Base-by-base conservation (phyloP, 306 rosid genomes). In the Malus sylvestris region DNA sequence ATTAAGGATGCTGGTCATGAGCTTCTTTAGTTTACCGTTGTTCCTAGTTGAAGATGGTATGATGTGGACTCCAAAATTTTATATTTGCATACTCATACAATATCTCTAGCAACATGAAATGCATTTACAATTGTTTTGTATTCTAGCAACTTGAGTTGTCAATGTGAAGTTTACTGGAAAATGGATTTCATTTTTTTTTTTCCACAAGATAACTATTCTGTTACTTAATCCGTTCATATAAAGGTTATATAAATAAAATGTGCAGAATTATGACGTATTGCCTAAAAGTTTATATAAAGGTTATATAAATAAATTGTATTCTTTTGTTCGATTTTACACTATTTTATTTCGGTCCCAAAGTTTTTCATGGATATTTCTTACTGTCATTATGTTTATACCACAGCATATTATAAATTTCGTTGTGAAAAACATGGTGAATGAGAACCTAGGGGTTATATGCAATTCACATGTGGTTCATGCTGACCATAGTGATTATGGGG, bases 381-480 rank as follows among this genome's bases (percentile, higher is more conserved):
- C 42, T 0, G 35, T 73, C 60, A 45, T 46, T 62, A 27, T 83
- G 68, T 85, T 85, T 60, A 75, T 78, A 68, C 69, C 82, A 68
- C 92, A 91, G 96, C 92, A 91, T 74, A 83, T 94, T 20, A 78
- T 84, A 20, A 91, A 90, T 0, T 94, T 94, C 80, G 92, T 85
- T 78, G 89, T 71, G 32, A 89, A 6, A 86, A 90, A 92, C 83
- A 90, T 92, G 91, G 89, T 80, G 49, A 91, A 84, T 68, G 98
- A 94, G 84, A 75, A 74, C 69, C 81, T 94, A 70, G 97, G 97
- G 72, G 30, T 88, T 55, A 92, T 92, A 76, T 91, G 98, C 88
- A 89, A 90, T 83, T 94, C 96, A 3, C 98, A 91, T 86, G 98
- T 91, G 85, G 98, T 94, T 65, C 97, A 92, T 83, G 97, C 96